Percentiles rank a stretch among this genome's conserved stretches.
phyloP scores from a whole-genome alignment of 2,329 filamentous ascomycete species.

The Sordariomycetes sp. region DNA sequence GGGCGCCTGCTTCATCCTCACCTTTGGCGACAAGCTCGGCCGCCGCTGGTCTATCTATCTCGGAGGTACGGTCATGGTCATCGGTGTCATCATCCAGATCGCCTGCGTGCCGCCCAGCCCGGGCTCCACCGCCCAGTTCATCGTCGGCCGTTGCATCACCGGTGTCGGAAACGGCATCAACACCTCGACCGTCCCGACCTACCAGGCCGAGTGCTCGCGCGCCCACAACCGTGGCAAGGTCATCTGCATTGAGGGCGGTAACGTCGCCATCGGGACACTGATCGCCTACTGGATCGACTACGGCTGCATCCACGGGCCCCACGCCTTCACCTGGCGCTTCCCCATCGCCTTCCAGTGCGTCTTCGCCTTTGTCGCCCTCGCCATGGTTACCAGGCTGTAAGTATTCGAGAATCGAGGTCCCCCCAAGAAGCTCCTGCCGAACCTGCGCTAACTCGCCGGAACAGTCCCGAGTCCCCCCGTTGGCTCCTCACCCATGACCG shows the following conservation, averaged over 20 bases:
- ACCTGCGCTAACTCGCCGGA: slow-evolving; percentile 38
- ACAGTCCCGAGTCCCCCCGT: slow-evolving; percentile 34
- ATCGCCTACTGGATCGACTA: slow-evolving; percentile 33
- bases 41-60: slow-evolving; percentile 48
- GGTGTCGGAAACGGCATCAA: slow-evolving; percentile 47
- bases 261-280: slow-evolving; percentile 31
- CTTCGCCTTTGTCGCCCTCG: slow-evolving; percentile 24
- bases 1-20: slow-evolving; percentile 13
- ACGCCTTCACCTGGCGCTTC: slow-evolving; percentile 44
- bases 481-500: slow-evolving; percentile 36
- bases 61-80: slow-evolving; percentile 42
- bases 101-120: slow-evolving; percentile 40
- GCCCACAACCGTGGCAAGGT: slow-evolving; percentile 45
- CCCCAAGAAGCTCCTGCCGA: not conserved
- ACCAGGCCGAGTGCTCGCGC: slow-evolving; percentile 39
- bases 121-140: slow-evolving; percentile 28
- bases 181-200: slow-evolving; percentile 43
- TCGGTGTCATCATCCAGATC: slow-evolving; percentile 49
- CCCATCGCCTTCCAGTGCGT: slow-evolving; percentile 28
- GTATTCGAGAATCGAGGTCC: not conserved
- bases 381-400: slow-evolving; percentile 30
- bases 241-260: slow-evolving; percentile 41
- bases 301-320: slow-evolving; percentile 26
- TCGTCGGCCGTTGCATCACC: slow-evolving; percentile 42
- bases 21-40: slow-evolving; percentile 48